Evolutionary conservation across 768 basidiomycete genomes (phyloP).

Genomic region (Trametes villosa): DNA sequence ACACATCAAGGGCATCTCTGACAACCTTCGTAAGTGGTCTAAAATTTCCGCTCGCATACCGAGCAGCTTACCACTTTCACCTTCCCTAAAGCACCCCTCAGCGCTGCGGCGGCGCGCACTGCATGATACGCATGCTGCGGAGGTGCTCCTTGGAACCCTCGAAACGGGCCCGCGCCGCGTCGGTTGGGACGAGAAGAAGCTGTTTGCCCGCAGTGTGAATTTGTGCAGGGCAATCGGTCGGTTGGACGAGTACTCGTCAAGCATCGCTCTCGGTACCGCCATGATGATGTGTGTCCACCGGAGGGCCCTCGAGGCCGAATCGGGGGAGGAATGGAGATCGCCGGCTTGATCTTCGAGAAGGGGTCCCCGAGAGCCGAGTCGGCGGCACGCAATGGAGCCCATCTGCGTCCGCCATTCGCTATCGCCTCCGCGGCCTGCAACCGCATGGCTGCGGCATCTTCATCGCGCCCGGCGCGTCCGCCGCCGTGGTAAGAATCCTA

Average conservation of each 20-base stretch:
- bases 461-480: neutral
- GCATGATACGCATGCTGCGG: no score
- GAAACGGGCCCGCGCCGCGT: no score
- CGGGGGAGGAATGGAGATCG: constrained; percentile 1
- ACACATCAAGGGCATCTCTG: constrained; percentile 1
- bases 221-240: neutral
- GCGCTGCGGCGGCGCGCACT: no score
- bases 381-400: neutral
- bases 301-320: neutral
- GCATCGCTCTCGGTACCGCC: neutral
- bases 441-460: constrained; percentile 4
- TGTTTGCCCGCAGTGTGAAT: no score
- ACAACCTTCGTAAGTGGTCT: neutral
- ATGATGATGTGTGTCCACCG: no score
- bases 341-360: neutral
- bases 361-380: neutral
- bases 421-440: neutral
- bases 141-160: no score
- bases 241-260: neutral
- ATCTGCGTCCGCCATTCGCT: neutral
- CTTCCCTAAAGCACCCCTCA: no score
- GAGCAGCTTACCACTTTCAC: neutral
- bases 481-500: neutral
- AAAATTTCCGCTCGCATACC: neutral
- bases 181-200: no score